These are phyloP conservation scores for Suillus luteus DNA, from an alignment of 768 basidiomycete species.

Conservation along the genomic window DNA sequence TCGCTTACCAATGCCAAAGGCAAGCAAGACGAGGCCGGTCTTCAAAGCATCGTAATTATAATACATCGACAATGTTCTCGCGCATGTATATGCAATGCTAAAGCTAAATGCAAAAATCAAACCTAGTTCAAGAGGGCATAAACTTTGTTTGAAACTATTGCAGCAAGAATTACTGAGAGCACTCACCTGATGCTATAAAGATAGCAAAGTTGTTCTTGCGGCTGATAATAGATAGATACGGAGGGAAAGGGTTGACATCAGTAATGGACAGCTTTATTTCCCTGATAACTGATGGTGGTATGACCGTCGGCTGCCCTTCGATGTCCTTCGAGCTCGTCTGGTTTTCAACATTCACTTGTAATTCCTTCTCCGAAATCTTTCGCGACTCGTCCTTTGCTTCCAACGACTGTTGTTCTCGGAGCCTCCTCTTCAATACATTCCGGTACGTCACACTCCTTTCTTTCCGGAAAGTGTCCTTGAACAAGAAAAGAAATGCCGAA, in stretches of 20 bases:
- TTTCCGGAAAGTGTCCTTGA: slow-evolving; percentile 80
- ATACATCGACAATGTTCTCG: slow-evolving; percentile 61
- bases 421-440: slow-evolving; percentile 51
- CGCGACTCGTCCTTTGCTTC: slow-evolving; percentile 23
- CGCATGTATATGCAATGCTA: slow-evolving; percentile 70
- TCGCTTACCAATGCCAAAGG: slow-evolving; percentile 65
- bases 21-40: slow-evolving; percentile 76
- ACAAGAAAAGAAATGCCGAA: slow-evolving; percentile 60
- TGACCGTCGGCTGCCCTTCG: slow-evolving; percentile 16
- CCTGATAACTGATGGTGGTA: slow-evolving; percentile 22
- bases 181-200: slow-evolving; percentile 40
- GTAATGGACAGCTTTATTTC: slow-evolving; percentile 56
- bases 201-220: slow-evolving; percentile 69
- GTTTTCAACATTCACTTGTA: not conserved
- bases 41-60: slow-evolving; percentile 72
- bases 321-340: slow-evolving; percentile 24
- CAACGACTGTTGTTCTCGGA: slow-evolving; percentile 27
- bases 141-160: slow-evolving; percentile 7
- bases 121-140: slow-evolving; percentile 40
- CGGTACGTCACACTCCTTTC: slow-evolving; percentile 85
- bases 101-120: slow-evolving; percentile 74
- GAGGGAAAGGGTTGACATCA: slow-evolving; percentile 74
- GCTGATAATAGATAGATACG: slow-evolving; percentile 57
- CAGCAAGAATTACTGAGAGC: not conserved
- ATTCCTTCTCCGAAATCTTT: slow-evolving; percentile 8